These are phyloP conservation scores for Arachis stenosperma DNA, from an alignment of 306 rosid genomes.

Conservation along the genomic window DNA sequence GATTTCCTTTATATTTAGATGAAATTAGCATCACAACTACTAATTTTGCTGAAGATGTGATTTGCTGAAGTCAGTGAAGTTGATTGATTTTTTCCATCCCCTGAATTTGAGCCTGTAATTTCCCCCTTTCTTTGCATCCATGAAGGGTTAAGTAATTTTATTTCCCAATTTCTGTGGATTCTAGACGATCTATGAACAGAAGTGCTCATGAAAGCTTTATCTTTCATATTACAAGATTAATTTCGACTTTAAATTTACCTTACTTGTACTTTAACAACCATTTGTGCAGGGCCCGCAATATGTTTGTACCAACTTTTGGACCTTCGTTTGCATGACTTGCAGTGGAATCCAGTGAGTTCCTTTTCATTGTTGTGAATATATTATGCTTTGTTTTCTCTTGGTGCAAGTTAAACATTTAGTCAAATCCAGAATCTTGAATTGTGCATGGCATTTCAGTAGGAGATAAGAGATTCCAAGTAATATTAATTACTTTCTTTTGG, in stretches of 20 bases:
- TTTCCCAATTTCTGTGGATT: not conserved
- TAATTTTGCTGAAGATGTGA: not conserved
- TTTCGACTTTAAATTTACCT: not conserved
- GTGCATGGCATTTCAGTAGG: not conserved
- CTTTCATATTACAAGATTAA: not conserved
- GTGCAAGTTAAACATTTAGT: not conserved
- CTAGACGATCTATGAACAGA: not conserved
- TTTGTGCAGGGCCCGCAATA: slow-evolving; percentile 81
- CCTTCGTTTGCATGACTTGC: slow-evolving; percentile 73
- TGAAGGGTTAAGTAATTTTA: not conserved
- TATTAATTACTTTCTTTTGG: not conserved
- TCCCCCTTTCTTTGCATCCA: not conserved
- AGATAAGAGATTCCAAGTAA: slow-evolving; percentile 15
- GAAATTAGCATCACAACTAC: not conserved
- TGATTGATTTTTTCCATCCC: not conserved
- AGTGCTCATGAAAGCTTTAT: slow-evolving; percentile 7
- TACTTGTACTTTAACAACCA: not conserved
- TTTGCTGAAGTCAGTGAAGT: not conserved
- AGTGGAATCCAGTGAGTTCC: slow-evolving; percentile 89
- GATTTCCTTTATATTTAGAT: not conserved
- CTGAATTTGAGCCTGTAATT: not conserved
- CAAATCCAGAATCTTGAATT: slow-evolving; percentile 23
- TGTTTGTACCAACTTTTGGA: slow-evolving; percentile 81
- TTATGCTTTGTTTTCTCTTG: not conserved
- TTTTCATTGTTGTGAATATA: not conserved